A percentile compares a stretch with the other conserved stretches of the same genome.
Evolutionary conservation across 2,329 filamentous ascomycete species (phyloP).

Genomic region (Sporothrix schenckii): DNA sequence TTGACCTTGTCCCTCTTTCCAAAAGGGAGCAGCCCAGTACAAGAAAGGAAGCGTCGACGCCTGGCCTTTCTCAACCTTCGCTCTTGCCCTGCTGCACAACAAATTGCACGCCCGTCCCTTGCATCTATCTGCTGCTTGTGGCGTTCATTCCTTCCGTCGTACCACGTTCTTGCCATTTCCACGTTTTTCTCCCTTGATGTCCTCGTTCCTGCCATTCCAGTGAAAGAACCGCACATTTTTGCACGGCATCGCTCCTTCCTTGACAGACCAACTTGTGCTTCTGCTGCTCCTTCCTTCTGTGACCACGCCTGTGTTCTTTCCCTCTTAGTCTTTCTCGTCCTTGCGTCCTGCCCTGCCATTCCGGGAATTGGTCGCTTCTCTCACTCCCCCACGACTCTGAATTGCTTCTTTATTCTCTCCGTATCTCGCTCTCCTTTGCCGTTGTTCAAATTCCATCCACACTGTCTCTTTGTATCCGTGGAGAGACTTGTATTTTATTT

Average conservation of each 20-base stretch:
- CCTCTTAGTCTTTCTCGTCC: background rate
- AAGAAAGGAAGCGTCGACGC: background rate
- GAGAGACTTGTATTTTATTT: constrained; percentile 2
- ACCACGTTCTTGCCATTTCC: constrained; percentile 4
- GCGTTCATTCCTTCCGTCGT: constrained; percentile 23
- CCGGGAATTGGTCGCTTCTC: background rate
- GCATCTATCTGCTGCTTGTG: constrained; percentile 15
- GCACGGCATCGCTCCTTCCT: constrained; percentile 27
- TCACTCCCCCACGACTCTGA: background rate
- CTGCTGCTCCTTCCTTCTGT: constrained; percentile 18
- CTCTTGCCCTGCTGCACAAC: constrained; percentile 1
- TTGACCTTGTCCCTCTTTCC: background rate
- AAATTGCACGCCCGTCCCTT: background rate
- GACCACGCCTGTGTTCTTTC: background rate
- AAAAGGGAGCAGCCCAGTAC: background rate
- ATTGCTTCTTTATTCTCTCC: background rate
- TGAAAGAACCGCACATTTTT: too few relatives aligned
- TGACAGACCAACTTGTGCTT: background rate
- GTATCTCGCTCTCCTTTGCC: constrained; percentile 4
- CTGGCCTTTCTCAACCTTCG: background rate
- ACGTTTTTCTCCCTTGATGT: background rate
- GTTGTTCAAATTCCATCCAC: constrained; percentile 6
- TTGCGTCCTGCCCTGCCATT: background rate
- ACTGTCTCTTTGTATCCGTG: background rate
- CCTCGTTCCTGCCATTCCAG: background rate